Base-by-base conservation (phyloP, 2,329 filamentous ascomycete species). In the Metarhizium humberi region DNA sequence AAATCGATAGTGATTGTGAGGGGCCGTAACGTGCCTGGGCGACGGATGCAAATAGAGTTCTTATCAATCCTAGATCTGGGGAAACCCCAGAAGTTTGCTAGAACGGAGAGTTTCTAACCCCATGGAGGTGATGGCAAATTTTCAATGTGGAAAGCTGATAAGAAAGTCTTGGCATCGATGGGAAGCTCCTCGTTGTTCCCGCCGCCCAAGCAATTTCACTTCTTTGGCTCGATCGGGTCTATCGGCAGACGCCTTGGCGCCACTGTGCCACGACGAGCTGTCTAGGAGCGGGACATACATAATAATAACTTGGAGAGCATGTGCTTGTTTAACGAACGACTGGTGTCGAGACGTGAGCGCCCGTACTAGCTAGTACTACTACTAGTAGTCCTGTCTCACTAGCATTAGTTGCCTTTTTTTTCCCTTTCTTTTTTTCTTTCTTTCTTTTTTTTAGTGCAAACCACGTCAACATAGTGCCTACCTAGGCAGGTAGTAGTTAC, bases 231-330 rank as follows among this genome's bases (percentile, higher is more conserved):
- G 43, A 46, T 46, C 43, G 18, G 43, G 43, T 20, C 43, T 11
- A 3, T 10, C 13, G 18, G 43, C 18, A 46, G 20, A n/a, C 1
- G n/a, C 7, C 43, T 46, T 46, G 43, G 43, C 43, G 18, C 18
- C 43, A 46, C 43, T 10, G 47, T 48, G 43, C 51, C 43, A 53
- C 32, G 51, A 53, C 32, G 51, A 47, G 51, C 30, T 40, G 43
- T 53, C 51, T 53, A 11, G 38, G 42, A 48, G 43, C 42, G 30
- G 43, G 43, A 20, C 2, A 2, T 2, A 53, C 10, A 25, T 25
- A 20, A 38, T 38, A 10, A 45, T 18, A 20, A 30, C 29, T 52
- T 29, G 36, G n/a, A n/a, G 16, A 43, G 18, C 18, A 20, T 34
- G 29, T 7, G 49, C 49, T 34, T 40, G 34, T 18, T 40, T 38